Evolutionary conservation across 305 asterid genomes (phyloP).

Genomic region (Ajuga reptans): DNA sequence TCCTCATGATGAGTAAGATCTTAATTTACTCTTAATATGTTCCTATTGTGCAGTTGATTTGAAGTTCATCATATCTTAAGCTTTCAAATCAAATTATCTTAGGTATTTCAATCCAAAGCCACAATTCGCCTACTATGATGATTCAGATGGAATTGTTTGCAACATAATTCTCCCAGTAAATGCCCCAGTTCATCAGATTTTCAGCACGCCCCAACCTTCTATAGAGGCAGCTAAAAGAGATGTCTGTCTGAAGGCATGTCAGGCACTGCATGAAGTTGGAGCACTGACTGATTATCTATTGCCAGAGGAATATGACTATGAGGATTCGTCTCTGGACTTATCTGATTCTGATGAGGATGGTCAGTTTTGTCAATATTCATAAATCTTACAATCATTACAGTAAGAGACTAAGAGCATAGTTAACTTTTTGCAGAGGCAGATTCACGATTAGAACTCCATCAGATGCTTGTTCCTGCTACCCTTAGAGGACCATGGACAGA

Average conservation of each 20-base stretch:
- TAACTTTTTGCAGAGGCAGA: constrained; percentile 51
- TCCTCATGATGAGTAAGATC: constrained; percentile 88
- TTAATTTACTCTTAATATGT: constrained; percentile 22
- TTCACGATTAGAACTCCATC: constrained; percentile 67
- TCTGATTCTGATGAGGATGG: constrained; percentile 63
- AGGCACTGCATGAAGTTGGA: constrained; percentile 73
- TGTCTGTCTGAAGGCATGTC: constrained; percentile 90
- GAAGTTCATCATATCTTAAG: not conserved
- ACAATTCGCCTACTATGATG: constrained; percentile 56
- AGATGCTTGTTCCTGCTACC: constrained; percentile 88
- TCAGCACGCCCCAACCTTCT: constrained; percentile 60
- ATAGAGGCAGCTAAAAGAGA: constrained; percentile 70
- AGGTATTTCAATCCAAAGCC: constrained; percentile 85
- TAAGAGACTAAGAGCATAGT: not conserved
- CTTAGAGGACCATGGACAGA: constrained; percentile 60
- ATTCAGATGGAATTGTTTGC: constrained; percentile 67
- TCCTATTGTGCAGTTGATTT: not conserved
- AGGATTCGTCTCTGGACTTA: constrained; percentile 35
- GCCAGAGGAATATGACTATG: constrained; percentile 55
- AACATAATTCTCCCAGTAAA: constrained; percentile 71
- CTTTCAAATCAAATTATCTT: constrained; percentile 3
- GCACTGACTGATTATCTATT: constrained; percentile 88
- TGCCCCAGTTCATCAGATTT: constrained; percentile 69
- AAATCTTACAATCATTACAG: not conserved
- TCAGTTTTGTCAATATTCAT: constrained; percentile 29